A percentile compares a stretch with the other conserved stretches of the same genome.
Evolutionary conservation across 2,329 filamentous ascomycete species (phyloP).

Genomic region (Cladosporium sp.): DNA sequence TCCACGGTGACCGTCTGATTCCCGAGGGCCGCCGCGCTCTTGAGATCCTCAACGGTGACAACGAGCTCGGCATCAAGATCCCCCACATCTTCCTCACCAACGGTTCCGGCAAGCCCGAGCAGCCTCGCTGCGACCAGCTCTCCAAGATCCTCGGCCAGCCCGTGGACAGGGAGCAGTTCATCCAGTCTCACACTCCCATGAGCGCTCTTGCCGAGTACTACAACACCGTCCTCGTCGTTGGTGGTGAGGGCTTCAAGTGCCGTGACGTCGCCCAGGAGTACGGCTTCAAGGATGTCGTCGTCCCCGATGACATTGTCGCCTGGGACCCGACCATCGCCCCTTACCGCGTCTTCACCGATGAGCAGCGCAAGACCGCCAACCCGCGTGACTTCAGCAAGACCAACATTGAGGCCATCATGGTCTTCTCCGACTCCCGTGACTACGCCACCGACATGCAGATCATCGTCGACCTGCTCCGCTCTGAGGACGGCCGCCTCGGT

Average conservation of each 20-base stretch:
- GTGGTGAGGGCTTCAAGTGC: slow-evolving; percentile 69
- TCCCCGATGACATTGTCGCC: slow-evolving; percentile 67
- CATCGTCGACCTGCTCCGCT: slow-evolving; percentile 65
- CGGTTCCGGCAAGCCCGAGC: slow-evolving; percentile 65
- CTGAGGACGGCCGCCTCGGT: slow-evolving; percentile 59
- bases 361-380: slow-evolving; percentile 60
- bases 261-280: slow-evolving; percentile 67
- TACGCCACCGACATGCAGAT: slow-evolving; percentile 71
- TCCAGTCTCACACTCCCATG: slow-evolving; percentile 73
- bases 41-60: slow-evolving; percentile 67
- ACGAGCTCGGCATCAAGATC: slow-evolving; percentile 73
- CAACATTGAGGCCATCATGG: slow-evolving; percentile 68
- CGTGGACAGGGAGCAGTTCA: slow-evolving; percentile 66
- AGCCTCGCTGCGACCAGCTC: slow-evolving; percentile 59
- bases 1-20: slow-evolving; percentile 65
- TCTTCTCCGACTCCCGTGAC: slow-evolving; percentile 68
- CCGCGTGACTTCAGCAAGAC: slow-evolving; percentile 66
- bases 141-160: slow-evolving; percentile 59
- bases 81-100: slow-evolving; percentile 70
- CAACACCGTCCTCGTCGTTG: slow-evolving; percentile 67
- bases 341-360: slow-evolving; percentile 60
- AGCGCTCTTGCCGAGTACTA: slow-evolving; percentile 70
- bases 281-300: slow-evolving; percentile 66
- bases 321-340: slow-evolving; percentile 64
- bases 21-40: slow-evolving; percentile 60